These are phyloP conservation scores for Leptosphaerulina australis DNA, from an alignment of 2,329 filamentous ascomycete species.

Conservation along the genomic window DNA sequence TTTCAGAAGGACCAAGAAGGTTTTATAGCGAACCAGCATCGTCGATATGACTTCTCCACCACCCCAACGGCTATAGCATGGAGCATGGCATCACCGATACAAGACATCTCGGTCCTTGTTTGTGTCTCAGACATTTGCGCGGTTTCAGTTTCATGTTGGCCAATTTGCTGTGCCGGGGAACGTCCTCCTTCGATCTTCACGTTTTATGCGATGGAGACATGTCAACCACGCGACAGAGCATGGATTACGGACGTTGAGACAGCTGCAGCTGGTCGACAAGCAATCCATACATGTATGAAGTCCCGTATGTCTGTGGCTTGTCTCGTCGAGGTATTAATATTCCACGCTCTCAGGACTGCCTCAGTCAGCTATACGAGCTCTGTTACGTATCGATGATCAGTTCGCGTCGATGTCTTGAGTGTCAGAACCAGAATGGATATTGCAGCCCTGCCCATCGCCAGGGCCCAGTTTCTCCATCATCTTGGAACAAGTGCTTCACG, in stretches of 20 bases:
- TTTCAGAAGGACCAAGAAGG: conserved; percentile 2
- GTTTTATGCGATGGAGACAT: conserved; percentile 16
- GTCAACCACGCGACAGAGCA: conserved; percentile 16
- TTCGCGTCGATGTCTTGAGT: neutral
- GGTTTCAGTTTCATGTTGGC: conserved; percentile 17
- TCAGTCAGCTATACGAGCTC: neutral
- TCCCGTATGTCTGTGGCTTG: conserved; percentile 4
- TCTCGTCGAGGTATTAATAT: conserved; percentile 4
- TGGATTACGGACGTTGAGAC: conserved; percentile 13
- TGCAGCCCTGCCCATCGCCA: neutral
- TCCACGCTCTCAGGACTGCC: conserved; percentile 7
- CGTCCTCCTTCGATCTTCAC: conserved; percentile 11
- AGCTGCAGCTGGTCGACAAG: conserved; percentile 6
- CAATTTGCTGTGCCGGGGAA: conserved; percentile 8
- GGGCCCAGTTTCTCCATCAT: neutral
- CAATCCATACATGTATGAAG: conserved; percentile 14
- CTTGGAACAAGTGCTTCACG: conserved; percentile 16
- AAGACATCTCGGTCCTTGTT: conserved; percentile 5
- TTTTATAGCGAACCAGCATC: conserved; percentile 9
- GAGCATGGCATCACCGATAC: conserved; percentile 8
- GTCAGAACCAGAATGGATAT: neutral
- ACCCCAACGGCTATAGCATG: conserved; percentile 13
- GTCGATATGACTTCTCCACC: conserved; percentile 1
- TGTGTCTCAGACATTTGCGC: conserved; percentile 8
- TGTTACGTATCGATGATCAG: neutral